Base-by-base conservation (phyloP, 176 grass and related monocot genomes). In the Elaeis guineensis region DNA sequence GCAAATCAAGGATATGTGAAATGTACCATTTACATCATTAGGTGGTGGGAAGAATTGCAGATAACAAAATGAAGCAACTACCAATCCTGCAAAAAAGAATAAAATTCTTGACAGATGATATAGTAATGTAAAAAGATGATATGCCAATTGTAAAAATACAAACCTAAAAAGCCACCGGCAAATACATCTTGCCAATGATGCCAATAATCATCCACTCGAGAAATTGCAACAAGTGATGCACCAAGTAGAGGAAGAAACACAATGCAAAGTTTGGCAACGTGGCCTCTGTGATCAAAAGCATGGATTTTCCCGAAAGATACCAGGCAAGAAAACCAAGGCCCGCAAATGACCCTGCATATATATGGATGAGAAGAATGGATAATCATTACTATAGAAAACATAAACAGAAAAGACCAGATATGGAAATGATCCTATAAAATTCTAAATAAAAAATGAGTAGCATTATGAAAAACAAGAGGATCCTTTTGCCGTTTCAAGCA, bases 131-230 rank as follows among this genome's bases (percentile, higher is more conserved):
- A 44, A 44, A 44, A 44, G 35, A 44, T 12, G 11, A 44, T 44
- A 44, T 12, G 11, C 35, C 35, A 44, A 44, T 44, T 9, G 35
- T 44, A 3, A 48, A 6, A 21, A 28, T 5, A 56, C 65, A 19
- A 32, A 68, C 65, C 65, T 68, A 68, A 21, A 14, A 55, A 17
- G n/a, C 65, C 65, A 55, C 65, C 65, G 48, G 11, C 25, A 39
- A 68, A 32, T 1, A 68, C 52, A 35, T 68, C 65, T 56, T 68
- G 65, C 52, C 65, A 68, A 21, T 68, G 65, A 55, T 68, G 65
- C 65, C 65, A 56, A 52, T 68, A 68, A 19, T 68, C 65, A 21
- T 68, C 65, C 17, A 68, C 65, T 39, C 65, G 65, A 39, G 65
- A 68, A 56, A 56, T 16, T 1, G 65, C 52, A 11, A 68, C 65